A percentile compares a stretch with the other conserved stretches of the same genome.
phyloP scores from a whole-genome alignment of 352 stramenopile genomes.

The Phytopythium mirpurense region DNA sequence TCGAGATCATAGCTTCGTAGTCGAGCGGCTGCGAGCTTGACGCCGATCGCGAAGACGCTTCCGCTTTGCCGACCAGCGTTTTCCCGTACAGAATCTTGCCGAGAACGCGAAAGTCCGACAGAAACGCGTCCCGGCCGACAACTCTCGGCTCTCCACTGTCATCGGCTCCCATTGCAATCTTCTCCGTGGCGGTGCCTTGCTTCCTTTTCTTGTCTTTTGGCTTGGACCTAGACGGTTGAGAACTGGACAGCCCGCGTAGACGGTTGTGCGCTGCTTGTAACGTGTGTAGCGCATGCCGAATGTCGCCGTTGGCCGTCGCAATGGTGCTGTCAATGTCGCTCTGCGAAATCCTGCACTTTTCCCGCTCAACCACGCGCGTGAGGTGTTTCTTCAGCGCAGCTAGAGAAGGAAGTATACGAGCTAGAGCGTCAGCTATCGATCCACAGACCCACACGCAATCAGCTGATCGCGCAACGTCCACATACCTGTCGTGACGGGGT shows the following conservation, averaged over 20 bases:
- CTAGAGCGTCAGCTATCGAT: too few species aligned
- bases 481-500: slow-evolving; percentile 67
- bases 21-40: slow-evolving; percentile 12
- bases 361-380: slow-evolving; percentile 26
- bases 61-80: slow-evolving; percentile 21
- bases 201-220: slow-evolving; percentile 7
- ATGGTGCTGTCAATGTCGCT: slow-evolving; percentile 42
- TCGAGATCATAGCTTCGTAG: slow-evolving; percentile 49
- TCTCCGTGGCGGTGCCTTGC: neutral
- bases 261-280: slow-evolving; percentile 41
- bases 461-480: too few species aligned
- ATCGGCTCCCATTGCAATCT: neutral
- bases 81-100: slow-evolving; percentile 78
- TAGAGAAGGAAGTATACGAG: too few species aligned
- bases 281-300: slow-evolving; percentile 79
- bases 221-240: neutral
- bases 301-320: slow-evolving; percentile 63
- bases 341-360: slow-evolving; percentile 22
- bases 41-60: neutral
- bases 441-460: too few species aligned
- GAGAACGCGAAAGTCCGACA: slow-evolving; percentile 77
- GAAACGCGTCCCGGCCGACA: slow-evolving; percentile 55
- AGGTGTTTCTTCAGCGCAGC: slow-evolving; percentile 75
- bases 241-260: neutral
- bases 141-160: slow-evolving; percentile 5